A percentile compares a stretch with the other conserved stretches of the same genome.
Conservation (phyloP, 306 rosid species). For the Mucuna pruriens region DNA sequence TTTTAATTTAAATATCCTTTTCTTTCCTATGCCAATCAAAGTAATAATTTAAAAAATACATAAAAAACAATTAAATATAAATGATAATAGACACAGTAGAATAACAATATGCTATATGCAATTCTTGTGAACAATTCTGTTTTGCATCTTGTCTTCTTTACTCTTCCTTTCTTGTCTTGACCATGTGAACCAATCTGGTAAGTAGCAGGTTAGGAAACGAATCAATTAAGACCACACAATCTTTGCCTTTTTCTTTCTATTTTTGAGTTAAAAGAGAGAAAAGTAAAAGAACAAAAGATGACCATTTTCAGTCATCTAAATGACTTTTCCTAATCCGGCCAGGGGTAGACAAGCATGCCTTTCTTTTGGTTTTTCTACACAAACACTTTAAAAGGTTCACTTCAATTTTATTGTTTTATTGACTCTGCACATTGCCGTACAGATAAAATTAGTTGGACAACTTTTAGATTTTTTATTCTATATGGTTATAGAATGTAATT, state of each 20-base stretch:
- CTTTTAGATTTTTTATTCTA: background rate
- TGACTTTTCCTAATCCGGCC: constrained; percentile 13
- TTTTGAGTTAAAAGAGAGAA: constrained; percentile 32
- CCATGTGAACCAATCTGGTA: constrained; percentile 16
- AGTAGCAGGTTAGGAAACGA: constrained; percentile 9
- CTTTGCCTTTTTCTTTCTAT: constrained; percentile 21
- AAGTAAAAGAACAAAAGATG: constrained; percentile 23
- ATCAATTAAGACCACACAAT: background rate
- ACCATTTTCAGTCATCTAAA: background rate
- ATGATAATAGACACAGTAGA: background rate
- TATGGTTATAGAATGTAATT: background rate
- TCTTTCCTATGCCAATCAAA: background rate
- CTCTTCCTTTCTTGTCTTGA: constrained; percentile 1
- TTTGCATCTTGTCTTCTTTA: background rate
- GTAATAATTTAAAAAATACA: background rate
- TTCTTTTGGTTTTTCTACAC: background rate
- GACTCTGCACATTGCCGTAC: background rate
- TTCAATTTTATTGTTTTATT: background rate
- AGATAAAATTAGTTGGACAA: background rate
- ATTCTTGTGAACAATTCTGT: background rate
- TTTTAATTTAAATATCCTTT: background rate
- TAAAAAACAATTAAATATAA: background rate
- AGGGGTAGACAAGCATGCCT: constrained; percentile 1
- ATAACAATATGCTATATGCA: background rate
- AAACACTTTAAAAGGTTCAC: background rate